Base-by-base conservation (phyloP, 306 rosid genomes). In the Canavalia ensiformis region DNA sequence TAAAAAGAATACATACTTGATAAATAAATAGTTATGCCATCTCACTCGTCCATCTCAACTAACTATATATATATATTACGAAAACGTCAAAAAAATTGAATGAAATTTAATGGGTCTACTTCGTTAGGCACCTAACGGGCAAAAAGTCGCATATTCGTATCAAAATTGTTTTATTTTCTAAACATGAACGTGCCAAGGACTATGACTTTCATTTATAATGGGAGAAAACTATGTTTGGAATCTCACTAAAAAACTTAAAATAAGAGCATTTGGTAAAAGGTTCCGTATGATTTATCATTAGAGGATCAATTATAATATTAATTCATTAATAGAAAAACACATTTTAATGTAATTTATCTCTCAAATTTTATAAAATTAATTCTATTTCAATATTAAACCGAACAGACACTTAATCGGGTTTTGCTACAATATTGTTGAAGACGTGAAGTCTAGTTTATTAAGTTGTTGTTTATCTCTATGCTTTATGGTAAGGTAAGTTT, bases 361-460 rank as follows among this genome's bases (percentile, higher is more conserved):
- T 18, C 25, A 18, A 18, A 18, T 18, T 18, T 18, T 18, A 18
- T 18, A 18, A 18, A 18, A 18, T 18, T 18, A 18, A 18, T 18
- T 18, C 25, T 18, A 18, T 18, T 18, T 18, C 25, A 18, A 18
- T 18, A 18, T 18, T 18, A 18, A 18, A 18, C 25, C 25, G 25
- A 18, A 18, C 25, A 18, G 25, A 18, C 25, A 18, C 9, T 33
- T 34, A 33, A 41, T 39, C 6, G 59, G 50, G 68, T 30, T 62
- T 82, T 18, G 71, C 37, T 65, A n/a, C n/a, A 31, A 66, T 18
- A 2, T 35, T 45, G 71, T 79, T 67, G 58, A 84, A 74, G 68
- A 80, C 78, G 77, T 79, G 59, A 74, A 74, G 84, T 68, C 46
- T 11, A 50, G 57, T 67, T 67, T 41, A 75, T 7, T 64, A 29